Evolutionary conservation across 106 monocot species (phyloP).

Genomic region (Dactylorhiza incarnata): DNA sequence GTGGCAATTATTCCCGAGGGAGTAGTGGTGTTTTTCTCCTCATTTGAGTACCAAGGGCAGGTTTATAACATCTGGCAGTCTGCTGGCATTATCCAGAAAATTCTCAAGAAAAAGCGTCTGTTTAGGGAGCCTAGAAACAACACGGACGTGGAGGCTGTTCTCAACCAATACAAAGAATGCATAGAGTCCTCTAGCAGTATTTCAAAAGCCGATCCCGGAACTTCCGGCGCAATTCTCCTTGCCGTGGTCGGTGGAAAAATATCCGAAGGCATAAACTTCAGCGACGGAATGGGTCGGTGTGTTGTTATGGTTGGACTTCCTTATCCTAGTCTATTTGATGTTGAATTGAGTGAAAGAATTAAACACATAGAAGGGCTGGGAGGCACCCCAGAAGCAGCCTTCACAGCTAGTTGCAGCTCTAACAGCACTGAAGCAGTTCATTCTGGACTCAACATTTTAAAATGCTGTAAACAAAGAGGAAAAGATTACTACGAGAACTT

Average conservation of each 20-base stretch:
- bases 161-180: conserved; percentile 63
- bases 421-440: conserved; percentile 18
- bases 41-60: conserved; percentile 79
- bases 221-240: conserved; percentile 71
- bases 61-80: conserved; percentile 76
- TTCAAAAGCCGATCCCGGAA: neutral
- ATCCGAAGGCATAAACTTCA: conserved; percentile 97
- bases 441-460: conserved; percentile 69
- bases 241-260: conserved; percentile 95
- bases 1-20: conserved; percentile 82
- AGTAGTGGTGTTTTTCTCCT: conserved; percentile 84
- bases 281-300: conserved; percentile 93
- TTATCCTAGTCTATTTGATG: conserved; percentile 82
- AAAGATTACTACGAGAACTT: conserved; percentile 96
- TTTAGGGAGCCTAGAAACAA: conserved; percentile 86
- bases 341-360: conserved; percentile 85
- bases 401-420: conserved; percentile 1
- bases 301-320: conserved; percentile 95
- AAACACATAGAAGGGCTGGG: conserved; percentile 78
- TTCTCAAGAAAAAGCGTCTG: conserved; percentile 68
- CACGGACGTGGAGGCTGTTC: conserved; percentile 51
- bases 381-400: neutral
- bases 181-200: conserved; percentile 11
- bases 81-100: conserved; percentile 66
- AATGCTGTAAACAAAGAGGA: conserved; percentile 67